phyloP scores from a whole-genome alignment of 306 rosid species.

The Vachellia pachyceras region DNA sequence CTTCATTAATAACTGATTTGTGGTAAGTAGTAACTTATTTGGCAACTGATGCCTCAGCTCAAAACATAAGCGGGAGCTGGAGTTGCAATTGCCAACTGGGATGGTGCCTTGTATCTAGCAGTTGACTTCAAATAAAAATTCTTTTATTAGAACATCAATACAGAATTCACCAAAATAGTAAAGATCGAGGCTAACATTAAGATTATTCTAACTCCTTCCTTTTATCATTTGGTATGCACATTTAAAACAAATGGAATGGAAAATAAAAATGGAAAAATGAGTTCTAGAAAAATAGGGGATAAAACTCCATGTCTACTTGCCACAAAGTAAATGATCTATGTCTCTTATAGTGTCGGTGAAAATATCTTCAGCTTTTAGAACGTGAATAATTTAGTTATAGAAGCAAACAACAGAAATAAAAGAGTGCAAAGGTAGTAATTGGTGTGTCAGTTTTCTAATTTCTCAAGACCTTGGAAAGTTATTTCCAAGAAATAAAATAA shows the following conservation, averaged over 20 bases:
- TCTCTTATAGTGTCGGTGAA: neutral
- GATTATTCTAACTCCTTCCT: neutral
- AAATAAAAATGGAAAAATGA: neutral
- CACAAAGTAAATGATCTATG: neutral
- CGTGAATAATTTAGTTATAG: neutral
- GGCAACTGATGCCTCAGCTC: slow-evolving; percentile 99
- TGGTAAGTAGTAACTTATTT: slow-evolving; percentile 50
- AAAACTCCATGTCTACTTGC: neutral
- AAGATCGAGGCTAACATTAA: neutral
- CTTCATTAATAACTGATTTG: neutral
- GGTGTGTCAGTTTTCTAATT: neutral
- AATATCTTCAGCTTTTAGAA: neutral
- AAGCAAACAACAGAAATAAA: neutral
- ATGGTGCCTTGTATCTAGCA: slow-evolving; percentile 89
- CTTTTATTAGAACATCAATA: neutral
- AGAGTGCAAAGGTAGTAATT: neutral
- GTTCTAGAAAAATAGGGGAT: neutral
- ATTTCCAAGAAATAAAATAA: neutral
- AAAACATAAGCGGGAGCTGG: slow-evolving; percentile 97
- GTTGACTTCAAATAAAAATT: slow-evolving; percentile 69
- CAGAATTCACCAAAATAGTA: slow-evolving; percentile 19
- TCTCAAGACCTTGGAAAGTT: neutral
- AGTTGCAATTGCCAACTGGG: slow-evolving; percentile 94
- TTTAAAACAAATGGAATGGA: neutral
- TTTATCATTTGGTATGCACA: neutral